These are phyloP conservation scores for Tilletia walkeri DNA, from an alignment of 1,284 basidiomycete genomes.

Conservation along the genomic window DNA sequence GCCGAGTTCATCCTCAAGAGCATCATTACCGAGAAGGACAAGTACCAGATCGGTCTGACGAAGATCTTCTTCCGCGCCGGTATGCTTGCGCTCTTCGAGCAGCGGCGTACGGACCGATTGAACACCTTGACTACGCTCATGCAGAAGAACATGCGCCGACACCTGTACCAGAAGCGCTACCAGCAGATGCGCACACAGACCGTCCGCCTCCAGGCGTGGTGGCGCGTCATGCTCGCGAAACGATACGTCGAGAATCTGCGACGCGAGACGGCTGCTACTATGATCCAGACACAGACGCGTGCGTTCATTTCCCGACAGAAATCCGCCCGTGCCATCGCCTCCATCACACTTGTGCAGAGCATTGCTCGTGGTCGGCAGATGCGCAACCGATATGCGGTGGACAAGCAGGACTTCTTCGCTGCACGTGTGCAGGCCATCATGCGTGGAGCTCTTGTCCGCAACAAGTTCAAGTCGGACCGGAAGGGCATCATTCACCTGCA, in stretches of 20 bases:
- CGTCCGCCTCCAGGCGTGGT: conserved; percentile 85
- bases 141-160: conserved; percentile 91
- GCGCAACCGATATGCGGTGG: conserved; percentile 67
- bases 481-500: conserved; percentile 80
- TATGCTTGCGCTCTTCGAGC: conserved; percentile 96
- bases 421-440: conserved; percentile 77
- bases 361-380: conserved; percentile 76
- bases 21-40: conserved; percentile 87
- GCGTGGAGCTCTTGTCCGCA: conserved; percentile 72
- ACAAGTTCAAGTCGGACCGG: conserved; percentile 67
- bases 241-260: conserved; percentile 71
- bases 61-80: conserved; percentile 99
- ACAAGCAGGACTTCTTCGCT: conserved; percentile 69
- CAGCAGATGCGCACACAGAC: conserved; percentile 70
- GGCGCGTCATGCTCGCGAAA: conserved; percentile 78
- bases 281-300: conserved; percentile 73
- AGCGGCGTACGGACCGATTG: conserved; percentile 78
- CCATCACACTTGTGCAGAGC: conserved; percentile 76
- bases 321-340: conserved; percentile 67
- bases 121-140: conserved; percentile 89
- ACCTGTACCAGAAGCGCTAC: conserved; percentile 80
- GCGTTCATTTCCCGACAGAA: conserved; percentile 72
- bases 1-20: conserved; percentile 80
- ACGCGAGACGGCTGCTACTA: conserved; percentile 71
- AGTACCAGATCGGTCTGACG: conserved; percentile 92